Conservation (phyloP, 2,329 filamentous ascomycete species). For the Paecilomyces formosus region DNA sequence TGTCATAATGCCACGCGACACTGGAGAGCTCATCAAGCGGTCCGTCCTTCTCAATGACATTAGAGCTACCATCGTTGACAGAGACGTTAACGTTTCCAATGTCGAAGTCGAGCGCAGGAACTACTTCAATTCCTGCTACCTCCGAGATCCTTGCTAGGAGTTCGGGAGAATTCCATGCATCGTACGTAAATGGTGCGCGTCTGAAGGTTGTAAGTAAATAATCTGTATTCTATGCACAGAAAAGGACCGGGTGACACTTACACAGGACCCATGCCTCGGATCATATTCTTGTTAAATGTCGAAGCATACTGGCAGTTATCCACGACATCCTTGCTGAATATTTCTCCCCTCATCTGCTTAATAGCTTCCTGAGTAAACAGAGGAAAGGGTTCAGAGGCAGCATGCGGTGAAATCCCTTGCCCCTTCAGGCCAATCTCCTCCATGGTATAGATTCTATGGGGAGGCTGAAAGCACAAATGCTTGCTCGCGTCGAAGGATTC, state of each 20-base stretch:
- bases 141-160: slow-evolving; percentile 48
- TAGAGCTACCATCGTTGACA: not conserved
- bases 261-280: not conserved
- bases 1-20: slow-evolving; percentile 49
- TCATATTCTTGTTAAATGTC: slow-evolving; percentile 38
- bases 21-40: slow-evolving; percentile 35
- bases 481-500: not conserved
- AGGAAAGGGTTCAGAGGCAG: slow-evolving; percentile 55
- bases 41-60: slow-evolving; percentile 24
- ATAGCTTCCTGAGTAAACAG: slow-evolving; percentile 56
- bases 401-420: slow-evolving; percentile 15
- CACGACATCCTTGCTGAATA: slow-evolving; percentile 48
- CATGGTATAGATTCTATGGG: not conserved
- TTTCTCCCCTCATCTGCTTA: slow-evolving; percentile 52
- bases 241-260: not conserved
- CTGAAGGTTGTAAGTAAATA: slow-evolving; percentile 31
- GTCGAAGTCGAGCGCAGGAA: slow-evolving; percentile 28
- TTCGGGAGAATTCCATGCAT: slow-evolving; percentile 49
- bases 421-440: not conserved
- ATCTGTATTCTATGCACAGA: not conserved
- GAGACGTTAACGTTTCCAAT: not conserved
- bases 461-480: not conserved
- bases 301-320: slow-evolving; percentile 50
- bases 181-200: slow-evolving; percentile 55
- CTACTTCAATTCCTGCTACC: slow-evolving; percentile 51